phyloP scores from a whole-genome alignment of 2,329 filamentous ascomycete genomes.

The Lachnellula occidentalis region DNA sequence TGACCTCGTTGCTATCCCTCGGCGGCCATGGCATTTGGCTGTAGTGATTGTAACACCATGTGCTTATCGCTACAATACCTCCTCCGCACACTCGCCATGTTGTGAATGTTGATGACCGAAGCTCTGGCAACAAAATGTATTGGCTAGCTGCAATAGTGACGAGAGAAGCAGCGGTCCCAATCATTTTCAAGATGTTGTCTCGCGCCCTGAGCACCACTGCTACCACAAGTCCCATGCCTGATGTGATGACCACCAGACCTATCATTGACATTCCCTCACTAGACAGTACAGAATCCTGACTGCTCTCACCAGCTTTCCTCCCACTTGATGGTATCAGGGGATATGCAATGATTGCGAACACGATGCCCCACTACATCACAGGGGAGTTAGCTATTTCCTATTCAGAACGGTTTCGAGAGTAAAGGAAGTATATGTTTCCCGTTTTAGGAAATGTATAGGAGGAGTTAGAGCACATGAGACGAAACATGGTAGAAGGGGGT shows the following conservation, averaged over 20 bases:
- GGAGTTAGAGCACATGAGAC: too few species aligned
- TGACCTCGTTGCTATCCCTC: background rate
- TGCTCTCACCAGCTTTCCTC: background rate
- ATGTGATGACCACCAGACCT: slow-evolving; percentile 2
- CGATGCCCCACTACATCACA: slow-evolving; percentile 18
- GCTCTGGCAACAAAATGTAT: slow-evolving; percentile 14
- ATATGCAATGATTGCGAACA: slow-evolving; percentile 10
- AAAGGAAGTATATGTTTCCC: too few species aligned
- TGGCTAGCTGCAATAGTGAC: slow-evolving; percentile 18
- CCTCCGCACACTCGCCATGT: slow-evolving; percentile 17
- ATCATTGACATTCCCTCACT: background rate
- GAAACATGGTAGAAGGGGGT: too few species aligned
- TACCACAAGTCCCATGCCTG: slow-evolving; percentile 14
- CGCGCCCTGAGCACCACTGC: slow-evolving; percentile 15
- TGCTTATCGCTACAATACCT: slow-evolving; percentile 13
- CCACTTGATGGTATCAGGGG: slow-evolving; percentile 1
- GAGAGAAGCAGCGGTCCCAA: slow-evolving; percentile 16
- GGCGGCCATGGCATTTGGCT: slow-evolving; percentile 8
- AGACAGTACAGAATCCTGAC: background rate
- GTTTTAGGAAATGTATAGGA: too few species aligned
- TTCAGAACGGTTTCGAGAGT: too few species aligned
- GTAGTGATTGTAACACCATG: slow-evolving; percentile 21
- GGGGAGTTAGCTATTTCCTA: too few species aligned
- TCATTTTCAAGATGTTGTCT: slow-evolving; percentile 21
- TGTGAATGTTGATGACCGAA: slow-evolving; percentile 12